phyloP scores from a whole-genome alignment of 2,329 filamentous ascomycete species.

The Aspergillus texensis region DNA sequence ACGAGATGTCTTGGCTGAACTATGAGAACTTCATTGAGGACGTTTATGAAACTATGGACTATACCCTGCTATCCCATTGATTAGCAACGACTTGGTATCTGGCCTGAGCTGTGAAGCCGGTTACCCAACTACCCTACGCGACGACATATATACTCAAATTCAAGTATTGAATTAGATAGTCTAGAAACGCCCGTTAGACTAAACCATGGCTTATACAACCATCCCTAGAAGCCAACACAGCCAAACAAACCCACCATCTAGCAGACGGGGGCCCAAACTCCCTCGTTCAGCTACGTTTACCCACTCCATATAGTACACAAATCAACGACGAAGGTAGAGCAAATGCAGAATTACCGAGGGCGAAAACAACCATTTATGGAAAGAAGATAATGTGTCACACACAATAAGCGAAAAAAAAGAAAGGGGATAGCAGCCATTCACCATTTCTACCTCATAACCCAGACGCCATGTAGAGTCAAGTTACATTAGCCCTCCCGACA shows the following conservation, averaged over 20 bases:
- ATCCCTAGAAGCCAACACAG: not conserved
- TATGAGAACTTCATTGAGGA: constrained; percentile 34
- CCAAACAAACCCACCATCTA: not conserved
- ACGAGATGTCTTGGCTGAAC: constrained; percentile 29
- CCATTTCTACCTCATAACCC: constrained; percentile 21
- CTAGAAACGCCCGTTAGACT: not conserved
- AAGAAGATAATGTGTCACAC: constrained; percentile 8
- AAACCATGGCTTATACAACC: not conserved
- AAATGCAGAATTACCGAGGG: not conserved
- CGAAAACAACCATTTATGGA: constrained; percentile 10
- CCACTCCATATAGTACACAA: constrained; percentile 14
- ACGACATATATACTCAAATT: not conserved
- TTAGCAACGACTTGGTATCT: too few relatives aligned
- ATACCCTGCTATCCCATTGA: constrained; percentile 18
- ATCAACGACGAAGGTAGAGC: not conserved
- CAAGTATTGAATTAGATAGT: not conserved
- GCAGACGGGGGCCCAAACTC: not conserved
- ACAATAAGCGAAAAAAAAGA: constrained; percentile 3
- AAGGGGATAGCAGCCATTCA: constrained; percentile 13
- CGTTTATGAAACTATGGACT: constrained; percentile 27
- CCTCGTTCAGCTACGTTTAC: not conserved
- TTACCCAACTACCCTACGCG: not conserved
- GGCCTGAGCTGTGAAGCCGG: not conserved
- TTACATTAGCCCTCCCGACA: constrained; percentile 1
- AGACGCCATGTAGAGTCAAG: constrained; percentile 21